These are phyloP conservation scores for Podospora didyma DNA, from an alignment of 495 filamentous ascomycete species.

Conservation along the genomic window DNA sequence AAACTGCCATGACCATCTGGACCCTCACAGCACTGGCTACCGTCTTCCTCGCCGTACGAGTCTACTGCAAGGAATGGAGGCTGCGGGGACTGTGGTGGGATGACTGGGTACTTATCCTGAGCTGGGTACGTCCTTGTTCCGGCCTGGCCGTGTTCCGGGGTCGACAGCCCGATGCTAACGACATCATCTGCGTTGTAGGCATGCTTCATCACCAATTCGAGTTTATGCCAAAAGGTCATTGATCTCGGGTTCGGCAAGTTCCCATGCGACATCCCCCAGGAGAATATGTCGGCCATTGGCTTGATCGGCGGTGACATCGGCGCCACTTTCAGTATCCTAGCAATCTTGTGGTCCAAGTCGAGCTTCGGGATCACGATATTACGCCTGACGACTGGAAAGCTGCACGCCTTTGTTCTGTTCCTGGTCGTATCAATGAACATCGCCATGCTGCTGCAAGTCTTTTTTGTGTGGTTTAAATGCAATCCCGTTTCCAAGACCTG, in stretches of 20 bases:
- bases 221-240: constrained; percentile 8
- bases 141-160: no score
- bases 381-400: constrained; percentile 13
- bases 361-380: constrained; percentile 28
- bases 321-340: not conserved
- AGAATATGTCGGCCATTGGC: not conserved
- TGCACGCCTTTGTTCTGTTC: constrained; percentile 12
- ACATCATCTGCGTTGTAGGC: no score
- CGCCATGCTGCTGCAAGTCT: constrained; percentile 10
- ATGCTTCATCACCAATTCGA: constrained; percentile 11
- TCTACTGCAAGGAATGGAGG: constrained; percentile 26
- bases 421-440: constrained; percentile 25
- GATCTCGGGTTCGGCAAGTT: constrained; percentile 5
- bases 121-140: constrained; percentile 19
- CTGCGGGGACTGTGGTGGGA: constrained; percentile 28
- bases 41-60: constrained; percentile 22
- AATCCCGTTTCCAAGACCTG: constrained; percentile 20
- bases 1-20: constrained; percentile 12
- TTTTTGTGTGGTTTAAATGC: constrained; percentile 25
- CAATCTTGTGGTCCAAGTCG: constrained; percentile 27
- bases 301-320: no score
- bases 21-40: constrained; percentile 10
- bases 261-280: not conserved
- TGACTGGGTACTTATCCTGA: constrained; percentile 20
- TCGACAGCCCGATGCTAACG: no score